Evolutionary conservation across 2,329 filamentous ascomycete species (phyloP).

Genomic region (Aspergillus fumigatus): DNA sequence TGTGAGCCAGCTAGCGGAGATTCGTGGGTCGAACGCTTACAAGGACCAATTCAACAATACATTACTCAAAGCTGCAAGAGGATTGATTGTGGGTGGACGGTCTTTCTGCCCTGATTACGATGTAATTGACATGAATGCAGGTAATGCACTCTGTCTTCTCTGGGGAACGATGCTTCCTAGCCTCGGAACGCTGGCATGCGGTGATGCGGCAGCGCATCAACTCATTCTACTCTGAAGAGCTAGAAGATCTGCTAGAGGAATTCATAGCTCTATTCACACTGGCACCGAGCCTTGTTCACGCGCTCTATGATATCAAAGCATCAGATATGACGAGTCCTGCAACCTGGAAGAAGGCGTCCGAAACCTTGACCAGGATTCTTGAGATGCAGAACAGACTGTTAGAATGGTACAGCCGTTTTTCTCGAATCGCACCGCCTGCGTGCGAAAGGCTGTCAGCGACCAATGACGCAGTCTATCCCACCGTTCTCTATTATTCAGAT

Average conservation of each 20-base stretch:
- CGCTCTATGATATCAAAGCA: slow-evolving; percentile 18
- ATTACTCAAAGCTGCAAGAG: slow-evolving; percentile 23
- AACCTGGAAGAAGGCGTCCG: slow-evolving; percentile 11
- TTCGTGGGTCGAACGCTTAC: slow-evolving; percentile 21
- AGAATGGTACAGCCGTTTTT: slow-evolving; percentile 20
- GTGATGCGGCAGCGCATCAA: slow-evolving; percentile 22
- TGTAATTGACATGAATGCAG: slow-evolving; percentile 8
- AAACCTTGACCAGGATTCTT: slow-evolving; percentile 14
- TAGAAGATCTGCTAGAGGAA: slow-evolving; percentile 21
- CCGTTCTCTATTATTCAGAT: slow-evolving; percentile 19
- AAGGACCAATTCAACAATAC: slow-evolving; percentile 17
- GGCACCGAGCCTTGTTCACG: slow-evolving; percentile 23
- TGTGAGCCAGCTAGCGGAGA: slow-evolving; percentile 20
- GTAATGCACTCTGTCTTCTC: slow-evolving; percentile 30
- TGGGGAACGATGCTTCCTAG: slow-evolving; percentile 22
- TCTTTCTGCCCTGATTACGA: neutral
- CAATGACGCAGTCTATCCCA: slow-evolving; percentile 17
- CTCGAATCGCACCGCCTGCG: slow-evolving; percentile 13
- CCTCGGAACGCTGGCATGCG: slow-evolving; percentile 21
- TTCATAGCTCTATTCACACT: slow-evolving; percentile 25
- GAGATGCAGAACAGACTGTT: slow-evolving; percentile 17
- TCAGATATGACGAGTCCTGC: slow-evolving; percentile 9
- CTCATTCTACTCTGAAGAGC: slow-evolving; percentile 4
- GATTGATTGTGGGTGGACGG: slow-evolving; percentile 20
- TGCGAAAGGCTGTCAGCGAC: slow-evolving; percentile 15